Conservation (phyloP, 768 basidiomycete genomes). For the Gelatoporia subvermispora region DNA sequence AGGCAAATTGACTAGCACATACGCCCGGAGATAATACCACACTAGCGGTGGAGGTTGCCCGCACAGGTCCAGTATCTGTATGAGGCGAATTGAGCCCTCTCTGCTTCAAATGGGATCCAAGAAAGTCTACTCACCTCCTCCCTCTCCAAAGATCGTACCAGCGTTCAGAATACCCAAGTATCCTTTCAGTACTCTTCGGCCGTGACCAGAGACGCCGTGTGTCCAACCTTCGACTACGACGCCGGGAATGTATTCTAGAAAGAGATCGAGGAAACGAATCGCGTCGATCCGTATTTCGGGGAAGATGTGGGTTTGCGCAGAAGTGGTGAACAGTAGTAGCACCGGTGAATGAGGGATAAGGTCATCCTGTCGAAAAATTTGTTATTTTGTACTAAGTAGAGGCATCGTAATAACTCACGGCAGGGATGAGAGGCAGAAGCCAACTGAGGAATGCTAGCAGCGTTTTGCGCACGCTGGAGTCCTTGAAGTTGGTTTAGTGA, state of each 20-base stretch:
- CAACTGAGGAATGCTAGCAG: constrained; percentile 66
- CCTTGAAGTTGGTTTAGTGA: constrained; percentile 40
- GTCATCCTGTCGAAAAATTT: constrained; percentile 44
- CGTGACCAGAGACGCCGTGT: constrained; percentile 44
- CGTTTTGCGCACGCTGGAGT: constrained; percentile 71
- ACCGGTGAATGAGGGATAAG: constrained; percentile 70
- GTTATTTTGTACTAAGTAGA: neutral
- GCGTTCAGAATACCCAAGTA: constrained; percentile 77
- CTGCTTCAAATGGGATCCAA: neutral
- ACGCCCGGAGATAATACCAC: constrained; percentile 64
- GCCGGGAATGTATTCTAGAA: constrained; percentile 66
- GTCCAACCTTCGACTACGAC: constrained; percentile 68
- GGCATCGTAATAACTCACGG: constrained; percentile 32
- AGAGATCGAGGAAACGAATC: constrained; percentile 69
- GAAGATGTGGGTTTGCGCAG: constrained; percentile 92
- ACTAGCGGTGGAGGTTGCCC: constrained; percentile 57
- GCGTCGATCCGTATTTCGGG: constrained; percentile 93
- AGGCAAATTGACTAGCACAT: constrained; percentile 17
- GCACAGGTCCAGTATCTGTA: constrained; percentile 26
- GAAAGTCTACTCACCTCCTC: constrained; percentile 38
- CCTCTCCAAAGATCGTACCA: constrained; percentile 56
- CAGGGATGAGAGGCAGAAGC: constrained; percentile 61
- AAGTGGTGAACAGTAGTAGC: constrained; percentile 81
- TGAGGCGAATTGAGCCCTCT: neutral
- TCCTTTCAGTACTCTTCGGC: constrained; percentile 66